phyloP scores from a whole-genome alignment of 2,329 filamentous ascomycete genomes.

The Tolypocladium amazonense region DNA sequence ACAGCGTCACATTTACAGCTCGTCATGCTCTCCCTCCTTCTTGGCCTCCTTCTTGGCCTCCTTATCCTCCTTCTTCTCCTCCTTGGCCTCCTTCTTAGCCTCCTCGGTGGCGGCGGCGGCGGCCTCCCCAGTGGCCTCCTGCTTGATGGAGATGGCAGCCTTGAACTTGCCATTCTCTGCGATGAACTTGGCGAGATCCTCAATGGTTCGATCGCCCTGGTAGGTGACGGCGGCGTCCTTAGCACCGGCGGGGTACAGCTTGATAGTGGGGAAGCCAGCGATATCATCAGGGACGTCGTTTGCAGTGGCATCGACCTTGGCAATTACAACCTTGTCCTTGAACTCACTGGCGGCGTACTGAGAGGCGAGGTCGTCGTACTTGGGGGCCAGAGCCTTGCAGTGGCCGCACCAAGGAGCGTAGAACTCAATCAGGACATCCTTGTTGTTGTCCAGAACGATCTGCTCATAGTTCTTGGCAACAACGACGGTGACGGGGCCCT shows the following conservation, averaged over 20 bases:
- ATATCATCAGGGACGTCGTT: constrained; percentile 98
- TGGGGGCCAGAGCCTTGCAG: constrained; percentile 95
- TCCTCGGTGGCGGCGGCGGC: constrained; percentile 42
- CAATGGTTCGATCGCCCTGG: constrained; percentile 74
- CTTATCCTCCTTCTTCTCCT: constrained; percentile 18
- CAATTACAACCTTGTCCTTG: constrained; percentile 78
- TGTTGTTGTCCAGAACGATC: constrained; percentile 81
- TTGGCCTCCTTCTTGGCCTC: constrained; percentile 13
- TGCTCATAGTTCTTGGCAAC: constrained; percentile 93
- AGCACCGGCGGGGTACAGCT: constrained; percentile 84
- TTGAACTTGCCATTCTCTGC: constrained; percentile 91
- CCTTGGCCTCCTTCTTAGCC: constrained; percentile 32
- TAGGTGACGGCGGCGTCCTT: constrained; percentile 84
- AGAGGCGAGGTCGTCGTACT: constrained; percentile 85
- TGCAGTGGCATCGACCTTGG: constrained; percentile 91
- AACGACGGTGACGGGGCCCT: constrained; percentile 76
- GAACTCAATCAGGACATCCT: constrained; percentile 97
- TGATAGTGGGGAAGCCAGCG: constrained; percentile 97
- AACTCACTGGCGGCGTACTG: constrained; percentile 69
- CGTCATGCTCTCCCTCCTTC: constrained; percentile 51
- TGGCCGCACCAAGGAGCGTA: constrained; percentile 99
- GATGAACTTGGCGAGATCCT: constrained; percentile 87
- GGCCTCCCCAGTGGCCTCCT: constrained; percentile 44
- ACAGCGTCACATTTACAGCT: constrained; percentile 51
- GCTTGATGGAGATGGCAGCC: constrained; percentile 51